Evolutionary conservation across 2,329 filamentous ascomycete genomes (phyloP).

Genomic region (Talaromyces sp.): DNA sequence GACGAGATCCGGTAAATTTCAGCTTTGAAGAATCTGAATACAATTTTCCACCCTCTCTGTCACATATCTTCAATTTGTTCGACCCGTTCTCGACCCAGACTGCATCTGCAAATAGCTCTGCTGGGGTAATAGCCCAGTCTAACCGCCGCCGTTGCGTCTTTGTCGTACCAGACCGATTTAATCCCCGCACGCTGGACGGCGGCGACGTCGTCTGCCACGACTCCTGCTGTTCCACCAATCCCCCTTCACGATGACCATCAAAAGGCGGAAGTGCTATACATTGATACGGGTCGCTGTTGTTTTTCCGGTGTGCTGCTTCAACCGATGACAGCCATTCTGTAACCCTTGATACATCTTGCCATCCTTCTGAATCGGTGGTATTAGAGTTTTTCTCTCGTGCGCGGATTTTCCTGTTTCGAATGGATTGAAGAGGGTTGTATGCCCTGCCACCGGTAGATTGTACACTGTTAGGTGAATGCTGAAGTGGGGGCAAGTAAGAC

Average conservation of each 20-base stretch:
- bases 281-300: constrained; percentile 45
- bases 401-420: constrained; percentile 83
- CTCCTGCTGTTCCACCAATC: constrained; percentile 22
- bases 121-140: constrained; percentile 80
- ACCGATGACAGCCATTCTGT: constrained; percentile 74
- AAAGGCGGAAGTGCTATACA: constrained; percentile 45
- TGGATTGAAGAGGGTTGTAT: constrained; percentile 90
- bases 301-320: constrained; percentile 46
- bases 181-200: constrained; percentile 41
- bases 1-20: constrained; percentile 24
- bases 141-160: constrained; percentile 71
- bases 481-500: constrained; percentile 71
- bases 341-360: constrained; percentile 69
- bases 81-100: constrained; percentile 83
- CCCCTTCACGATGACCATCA: constrained; percentile 24
- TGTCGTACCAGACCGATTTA: constrained; percentile 39
- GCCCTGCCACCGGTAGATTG: constrained; percentile 52
- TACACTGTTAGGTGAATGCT: constrained; percentile 17
- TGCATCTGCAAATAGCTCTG: constrained; percentile 82
- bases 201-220: constrained; percentile 30
- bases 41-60: constrained; percentile 70
- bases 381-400: constrained; percentile 72
- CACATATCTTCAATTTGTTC: constrained; percentile 78
- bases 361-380: constrained; percentile 71
- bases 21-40: constrained; percentile 42